phyloP scores from a whole-genome alignment of 2,329 filamentous ascomycete species.

The Neofusicoccum sp. region DNA sequence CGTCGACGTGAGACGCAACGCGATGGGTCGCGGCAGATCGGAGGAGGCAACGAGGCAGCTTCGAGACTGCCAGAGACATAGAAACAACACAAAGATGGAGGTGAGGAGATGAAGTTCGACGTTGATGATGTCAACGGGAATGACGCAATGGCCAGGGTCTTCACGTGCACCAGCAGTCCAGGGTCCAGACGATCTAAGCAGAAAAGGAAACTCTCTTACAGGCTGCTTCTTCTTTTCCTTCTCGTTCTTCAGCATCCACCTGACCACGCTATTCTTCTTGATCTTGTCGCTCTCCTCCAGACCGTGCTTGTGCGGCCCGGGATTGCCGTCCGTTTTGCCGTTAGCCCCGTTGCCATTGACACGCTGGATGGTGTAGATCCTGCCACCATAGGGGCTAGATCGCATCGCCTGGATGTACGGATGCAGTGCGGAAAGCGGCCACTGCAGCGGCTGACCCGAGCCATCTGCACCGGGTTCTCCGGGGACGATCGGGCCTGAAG shows the following conservation, averaged over 20 bases:
- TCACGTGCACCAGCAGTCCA: not conserved
- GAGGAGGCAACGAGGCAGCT: not conserved
- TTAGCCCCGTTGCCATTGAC: constrained; percentile 76
- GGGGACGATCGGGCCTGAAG: not conserved
- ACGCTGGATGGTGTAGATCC: constrained; percentile 68
- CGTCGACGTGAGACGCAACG: not conserved
- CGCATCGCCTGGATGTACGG: not conserved
- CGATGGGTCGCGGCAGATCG: not conserved
- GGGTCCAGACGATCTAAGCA: constrained; percentile 5
- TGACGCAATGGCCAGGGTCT: constrained; percentile 13
- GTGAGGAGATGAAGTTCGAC: not conserved
- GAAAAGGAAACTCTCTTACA: not conserved
- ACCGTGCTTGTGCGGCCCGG: constrained; percentile 71
- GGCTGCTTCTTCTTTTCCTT: constrained; percentile 61
- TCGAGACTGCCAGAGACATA: not conserved
- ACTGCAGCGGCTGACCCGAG: not conserved
- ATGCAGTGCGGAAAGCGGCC: not conserved
- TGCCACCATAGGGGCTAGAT: constrained; percentile 10
- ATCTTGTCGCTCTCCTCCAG: constrained; percentile 73
- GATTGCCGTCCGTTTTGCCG: constrained; percentile 66
- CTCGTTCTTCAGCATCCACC: constrained; percentile 62
- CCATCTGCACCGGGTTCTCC: not conserved
- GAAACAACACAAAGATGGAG: not conserved
- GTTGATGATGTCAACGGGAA: constrained; percentile 5
- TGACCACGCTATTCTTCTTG: constrained; percentile 75